phyloP scores from a whole-genome alignment of 192 early-diverging fungal species.

The Coemansia sp. region DNA sequence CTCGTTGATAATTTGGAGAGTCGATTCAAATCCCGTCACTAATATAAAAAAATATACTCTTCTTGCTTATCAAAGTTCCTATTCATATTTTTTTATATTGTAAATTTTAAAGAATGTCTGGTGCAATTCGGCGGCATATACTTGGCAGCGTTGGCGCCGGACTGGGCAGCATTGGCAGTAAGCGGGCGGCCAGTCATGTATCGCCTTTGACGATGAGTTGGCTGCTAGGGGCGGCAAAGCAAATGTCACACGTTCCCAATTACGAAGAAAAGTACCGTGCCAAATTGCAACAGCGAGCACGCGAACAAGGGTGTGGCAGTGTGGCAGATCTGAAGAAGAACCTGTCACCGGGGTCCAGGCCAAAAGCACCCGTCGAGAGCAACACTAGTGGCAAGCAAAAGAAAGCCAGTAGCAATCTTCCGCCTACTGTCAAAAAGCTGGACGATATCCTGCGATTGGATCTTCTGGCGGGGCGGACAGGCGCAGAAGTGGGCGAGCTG shows the following conservation, averaged over 20 bases:
- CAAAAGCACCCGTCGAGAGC: neutral
- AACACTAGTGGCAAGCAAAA: conserved; percentile 6
- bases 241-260: conserved; percentile 57
- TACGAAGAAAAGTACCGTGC: conserved; percentile 69
- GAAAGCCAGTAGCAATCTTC: conserved; percentile 19
- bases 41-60: too few species aligned
- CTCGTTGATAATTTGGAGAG: neutral
- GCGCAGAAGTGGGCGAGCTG: conserved; percentile 61
- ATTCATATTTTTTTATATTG: neutral
- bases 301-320: conserved; percentile 46
- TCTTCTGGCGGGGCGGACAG: conserved; percentile 41
- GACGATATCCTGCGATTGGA: conserved; percentile 64
- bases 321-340: conserved; percentile 46
- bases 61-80: neutral
- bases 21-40: neutral
- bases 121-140: conserved; percentile 4
- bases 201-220: conserved; percentile 25
- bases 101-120: neutral
- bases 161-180: neutral
- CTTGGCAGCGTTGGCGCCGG: neutral
- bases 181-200: conserved; percentile 40
- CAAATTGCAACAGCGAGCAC: conserved; percentile 63
- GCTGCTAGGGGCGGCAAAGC: conserved; percentile 33
- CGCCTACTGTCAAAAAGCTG: conserved; percentile 55
- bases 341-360: neutral